Evolutionary conservation across 805 yeast genomes (phyloP).

Genomic region (Saccharomycopsis fermentans): DNA sequence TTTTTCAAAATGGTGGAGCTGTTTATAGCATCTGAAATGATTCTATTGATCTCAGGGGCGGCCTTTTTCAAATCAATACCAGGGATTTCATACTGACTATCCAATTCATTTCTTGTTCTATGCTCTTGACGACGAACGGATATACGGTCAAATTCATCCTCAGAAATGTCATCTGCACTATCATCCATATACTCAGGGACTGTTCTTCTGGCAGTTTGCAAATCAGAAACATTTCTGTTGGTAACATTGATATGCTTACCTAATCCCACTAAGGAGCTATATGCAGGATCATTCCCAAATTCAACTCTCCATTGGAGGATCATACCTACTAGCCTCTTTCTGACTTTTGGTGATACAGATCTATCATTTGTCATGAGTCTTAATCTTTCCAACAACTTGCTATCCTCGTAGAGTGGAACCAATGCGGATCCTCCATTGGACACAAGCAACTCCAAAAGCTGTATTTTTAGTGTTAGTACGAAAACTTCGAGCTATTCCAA

Average conservation of each 20-base stretch:
- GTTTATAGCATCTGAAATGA: conserved; percentile 68
- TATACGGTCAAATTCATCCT: conserved; percentile 17
- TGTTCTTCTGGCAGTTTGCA: conserved; percentile 3
- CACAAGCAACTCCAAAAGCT: conserved; percentile 46
- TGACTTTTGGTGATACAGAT: conserved; percentile 32
- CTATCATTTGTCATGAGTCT: conserved; percentile 27
- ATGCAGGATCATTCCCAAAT: conserved; percentile 38
- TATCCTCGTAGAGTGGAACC: conserved; percentile 50
- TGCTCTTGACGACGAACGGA: neutral
- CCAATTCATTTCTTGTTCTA: conserved; percentile 28
- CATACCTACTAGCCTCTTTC: conserved; percentile 37
- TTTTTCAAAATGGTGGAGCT: conserved; percentile 64
- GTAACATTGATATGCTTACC: conserved; percentile 24
- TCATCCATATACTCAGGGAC: conserved; percentile 19
- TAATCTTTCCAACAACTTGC: conserved; percentile 55
- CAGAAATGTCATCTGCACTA: conserved; percentile 20
- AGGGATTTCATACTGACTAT: conserved; percentile 52
- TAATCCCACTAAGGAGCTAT: conserved; percentile 38
- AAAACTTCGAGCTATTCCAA: neutral
- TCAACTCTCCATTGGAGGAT: conserved; percentile 62
- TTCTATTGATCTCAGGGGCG: conserved; percentile 55
- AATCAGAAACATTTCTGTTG: conserved; percentile 15
- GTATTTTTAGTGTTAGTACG: conserved; percentile 23
- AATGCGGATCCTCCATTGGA: conserved; percentile 38
- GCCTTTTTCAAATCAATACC: conserved; percentile 59